These are phyloP conservation scores for Eimeria maxima DNA, from an alignment of 169 alveolate species.

Conservation along the genomic window DNA sequence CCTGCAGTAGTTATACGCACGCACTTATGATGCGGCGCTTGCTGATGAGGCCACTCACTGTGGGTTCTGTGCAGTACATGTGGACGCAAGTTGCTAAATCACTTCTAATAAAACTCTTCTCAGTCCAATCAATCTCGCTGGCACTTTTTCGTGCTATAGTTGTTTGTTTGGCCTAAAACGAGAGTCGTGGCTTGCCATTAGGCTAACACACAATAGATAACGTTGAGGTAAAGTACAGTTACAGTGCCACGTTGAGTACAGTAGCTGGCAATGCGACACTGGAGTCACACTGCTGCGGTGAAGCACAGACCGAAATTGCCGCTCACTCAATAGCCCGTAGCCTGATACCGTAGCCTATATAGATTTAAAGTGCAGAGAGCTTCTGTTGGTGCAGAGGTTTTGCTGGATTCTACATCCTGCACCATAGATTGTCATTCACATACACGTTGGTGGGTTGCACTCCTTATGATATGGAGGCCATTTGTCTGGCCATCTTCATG, in stretches of 20 bases:
- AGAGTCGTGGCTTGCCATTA: not conserved
- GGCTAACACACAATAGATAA: not conserved
- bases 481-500: not conserved
- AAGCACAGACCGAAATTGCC: not conserved
- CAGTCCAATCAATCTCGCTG: not conserved
- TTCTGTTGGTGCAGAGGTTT: not conserved
- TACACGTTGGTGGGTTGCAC: not conserved
- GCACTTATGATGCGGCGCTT: not conserved
- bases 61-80: not conserved
- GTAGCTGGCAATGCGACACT: not conserved
- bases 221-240: not conserved
- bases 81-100: not conserved
- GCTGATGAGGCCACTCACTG: not conserved
- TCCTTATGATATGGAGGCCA: not conserved
- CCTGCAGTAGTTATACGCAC: not conserved
- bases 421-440: not conserved
- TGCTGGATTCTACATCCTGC: not conserved
- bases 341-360: not conserved
- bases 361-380: not conserved
- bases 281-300: not conserved
- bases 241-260: not conserved
- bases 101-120: not conserved
- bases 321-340: not conserved
- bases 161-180: too few relatives aligned
- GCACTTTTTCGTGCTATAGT: not conserved